Conservation (phyloP, 2,329 filamentous ascomycete species). For the Verticillium tricorpus region DNA sequence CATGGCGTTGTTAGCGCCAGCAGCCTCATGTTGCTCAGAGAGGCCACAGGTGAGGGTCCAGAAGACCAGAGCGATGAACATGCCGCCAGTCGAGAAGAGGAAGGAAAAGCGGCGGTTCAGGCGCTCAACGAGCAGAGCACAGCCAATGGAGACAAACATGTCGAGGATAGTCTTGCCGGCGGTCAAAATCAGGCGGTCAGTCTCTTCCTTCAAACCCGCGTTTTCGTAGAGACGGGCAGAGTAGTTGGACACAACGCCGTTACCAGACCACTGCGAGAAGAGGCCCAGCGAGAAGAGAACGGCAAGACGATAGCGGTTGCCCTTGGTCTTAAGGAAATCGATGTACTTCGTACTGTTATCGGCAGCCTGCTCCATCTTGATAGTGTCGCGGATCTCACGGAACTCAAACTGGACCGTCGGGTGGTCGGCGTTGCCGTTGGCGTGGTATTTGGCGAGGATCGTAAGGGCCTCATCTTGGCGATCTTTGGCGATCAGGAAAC, state of each 20-base stretch:
- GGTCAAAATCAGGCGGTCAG: constrained; percentile 48
- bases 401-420: constrained; percentile 43
- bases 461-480: constrained; percentile 38
- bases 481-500: constrained; percentile 24
- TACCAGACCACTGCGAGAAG: constrained; percentile 65
- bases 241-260: constrained; percentile 63
- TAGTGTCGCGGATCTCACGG: constrained; percentile 44
- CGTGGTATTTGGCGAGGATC: constrained; percentile 45
- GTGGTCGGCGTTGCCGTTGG: constrained; percentile 37
- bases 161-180: constrained; percentile 56
- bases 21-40: constrained; percentile 40
- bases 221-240: constrained; percentile 56
- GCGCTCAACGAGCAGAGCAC: constrained; percentile 43
- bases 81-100: constrained; percentile 41
- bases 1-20: constrained; percentile 45
- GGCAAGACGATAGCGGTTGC: constrained; percentile 59
- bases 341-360: constrained; percentile 47
- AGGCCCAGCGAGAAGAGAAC: constrained; percentile 59
- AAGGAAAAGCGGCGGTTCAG: constrained; percentile 49
- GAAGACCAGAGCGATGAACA: constrained; percentile 40
- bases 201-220: constrained; percentile 53
- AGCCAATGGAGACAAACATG: constrained; percentile 50
- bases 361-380: constrained; percentile 37
- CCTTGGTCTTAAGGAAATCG: constrained; percentile 57
- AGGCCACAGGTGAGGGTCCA: constrained; percentile 49